Evolutionary conservation across 2,329 filamentous ascomycete species (phyloP).

Genomic region (Nectriaceae sp.): DNA sequence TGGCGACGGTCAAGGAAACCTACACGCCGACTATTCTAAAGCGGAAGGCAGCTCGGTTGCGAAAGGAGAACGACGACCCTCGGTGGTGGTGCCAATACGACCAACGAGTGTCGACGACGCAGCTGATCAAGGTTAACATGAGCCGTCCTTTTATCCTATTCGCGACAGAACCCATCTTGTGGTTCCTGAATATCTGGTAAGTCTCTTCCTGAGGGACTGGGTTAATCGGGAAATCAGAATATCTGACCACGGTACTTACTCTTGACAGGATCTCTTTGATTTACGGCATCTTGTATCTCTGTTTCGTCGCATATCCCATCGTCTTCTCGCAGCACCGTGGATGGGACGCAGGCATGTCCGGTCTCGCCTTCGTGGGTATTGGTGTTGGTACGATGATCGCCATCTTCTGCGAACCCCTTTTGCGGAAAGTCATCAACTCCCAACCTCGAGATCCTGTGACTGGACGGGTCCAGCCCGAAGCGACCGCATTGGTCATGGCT

Average conservation of each 20-base stretch:
- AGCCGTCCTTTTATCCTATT: constrained; percentile 77
- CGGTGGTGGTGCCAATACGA: constrained; percentile 84
- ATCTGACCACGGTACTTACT: constrained; percentile 11
- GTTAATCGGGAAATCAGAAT: not conserved
- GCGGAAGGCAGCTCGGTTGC: constrained; percentile 61
- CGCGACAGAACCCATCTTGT: constrained; percentile 78
- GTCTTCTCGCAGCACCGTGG: constrained; percentile 75
- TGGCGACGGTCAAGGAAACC: constrained; percentile 69
- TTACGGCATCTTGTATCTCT: constrained; percentile 86
- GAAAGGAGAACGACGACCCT: constrained; percentile 69
- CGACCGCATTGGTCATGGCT: constrained; percentile 78
- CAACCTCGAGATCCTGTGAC: constrained; percentile 76
- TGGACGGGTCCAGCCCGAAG: constrained; percentile 73
- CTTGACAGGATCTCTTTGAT: constrained; percentile 71
- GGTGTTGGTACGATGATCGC: constrained; percentile 64
- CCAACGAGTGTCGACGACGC: constrained; percentile 62
- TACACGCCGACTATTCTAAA: constrained; percentile 74
- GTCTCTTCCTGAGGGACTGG: constrained; percentile 16
- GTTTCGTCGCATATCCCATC: constrained; percentile 88
- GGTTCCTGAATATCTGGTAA: constrained; percentile 69
- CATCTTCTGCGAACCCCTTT: constrained; percentile 67
- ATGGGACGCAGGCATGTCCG: constrained; percentile 73
- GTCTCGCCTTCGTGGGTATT: constrained; percentile 76
- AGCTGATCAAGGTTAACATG: constrained; percentile 73
- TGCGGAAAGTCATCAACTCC: constrained; percentile 75